These are phyloP conservation scores for Pestalotiopsis sp. DNA, from an alignment of 2,329 filamentous ascomycete species.

Conservation along the genomic window DNA sequence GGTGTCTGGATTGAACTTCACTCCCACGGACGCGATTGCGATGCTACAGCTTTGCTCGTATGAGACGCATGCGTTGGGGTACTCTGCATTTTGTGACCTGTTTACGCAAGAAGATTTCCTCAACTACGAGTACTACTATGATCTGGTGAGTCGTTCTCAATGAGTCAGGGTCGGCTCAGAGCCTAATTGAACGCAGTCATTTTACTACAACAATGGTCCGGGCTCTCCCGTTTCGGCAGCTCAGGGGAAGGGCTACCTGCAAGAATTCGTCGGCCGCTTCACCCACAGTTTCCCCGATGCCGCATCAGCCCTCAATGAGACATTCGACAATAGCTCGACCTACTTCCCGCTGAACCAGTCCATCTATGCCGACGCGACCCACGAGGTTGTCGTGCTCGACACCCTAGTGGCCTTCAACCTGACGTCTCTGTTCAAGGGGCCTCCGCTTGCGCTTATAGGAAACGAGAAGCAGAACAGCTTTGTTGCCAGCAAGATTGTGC, in stretches of 20 bases:
- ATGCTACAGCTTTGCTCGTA: conserved; percentile 41
- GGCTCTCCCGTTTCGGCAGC: conserved; percentile 34
- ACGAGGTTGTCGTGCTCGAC: conserved; percentile 39
- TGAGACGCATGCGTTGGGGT: conserved; percentile 39
- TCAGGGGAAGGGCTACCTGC: conserved; percentile 32
- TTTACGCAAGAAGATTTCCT: conserved; percentile 44
- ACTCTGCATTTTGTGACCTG: conserved; percentile 41
- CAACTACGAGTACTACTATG: conserved; percentile 45
- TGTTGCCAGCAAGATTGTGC: conserved; percentile 31
- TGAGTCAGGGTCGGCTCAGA: not conserved
- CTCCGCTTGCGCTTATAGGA: conserved; percentile 21
- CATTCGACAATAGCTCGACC: conserved; percentile 39
- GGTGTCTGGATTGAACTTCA: conserved; percentile 30
- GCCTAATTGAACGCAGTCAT: conserved; percentile 17
- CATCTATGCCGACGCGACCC: conserved; percentile 43
- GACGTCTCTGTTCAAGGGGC: conserved; percentile 30
- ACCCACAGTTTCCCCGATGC: conserved; percentile 28
- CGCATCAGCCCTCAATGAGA: conserved; percentile 30
- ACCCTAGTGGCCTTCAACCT: conserved; percentile 34
- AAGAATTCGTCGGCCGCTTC: conserved; percentile 34
- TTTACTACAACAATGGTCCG: conserved; percentile 34
- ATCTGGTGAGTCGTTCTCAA: conserved; percentile 32
- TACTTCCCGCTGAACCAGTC: conserved; percentile 45
- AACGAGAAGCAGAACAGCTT: conserved; percentile 28
- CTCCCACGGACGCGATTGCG: conserved; percentile 34